Evolutionary conservation across 2,329 filamentous ascomycete genomes (phyloP).

Genomic region (Sarocladium brachiariae): DNA sequence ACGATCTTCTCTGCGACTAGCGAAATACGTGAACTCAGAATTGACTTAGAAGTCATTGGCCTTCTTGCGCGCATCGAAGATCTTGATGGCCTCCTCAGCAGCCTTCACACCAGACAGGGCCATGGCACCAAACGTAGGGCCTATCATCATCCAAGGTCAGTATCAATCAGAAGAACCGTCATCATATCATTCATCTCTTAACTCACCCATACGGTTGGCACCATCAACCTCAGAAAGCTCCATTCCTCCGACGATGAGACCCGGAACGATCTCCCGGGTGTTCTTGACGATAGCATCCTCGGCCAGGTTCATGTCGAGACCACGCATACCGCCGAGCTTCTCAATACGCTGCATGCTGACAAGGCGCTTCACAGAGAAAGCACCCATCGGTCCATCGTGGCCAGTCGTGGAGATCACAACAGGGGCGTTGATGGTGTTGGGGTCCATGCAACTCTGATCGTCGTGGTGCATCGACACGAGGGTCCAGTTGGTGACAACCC

Average conservation of each 20-base stretch:
- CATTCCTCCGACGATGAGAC: slow-evolving; percentile 91
- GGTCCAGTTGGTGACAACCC: slow-evolving; percentile 95
- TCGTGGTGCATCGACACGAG: slow-evolving; percentile 82
- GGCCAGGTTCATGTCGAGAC: slow-evolving; percentile 83
- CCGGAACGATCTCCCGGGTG: slow-evolving; percentile 80
- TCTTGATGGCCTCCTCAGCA: slow-evolving; percentile 73
- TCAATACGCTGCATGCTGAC: slow-evolving; percentile 81
- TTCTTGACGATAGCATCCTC: slow-evolving; percentile 93
- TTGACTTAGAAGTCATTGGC: slow-evolving; percentile 51
- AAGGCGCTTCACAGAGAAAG: slow-evolving; percentile 84
- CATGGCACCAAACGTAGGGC: slow-evolving; percentile 85
- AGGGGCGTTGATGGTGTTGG: slow-evolving; percentile 92
- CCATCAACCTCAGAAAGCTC: slow-evolving; percentile 87
- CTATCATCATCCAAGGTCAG: no score
- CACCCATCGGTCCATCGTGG: slow-evolving; percentile 85
- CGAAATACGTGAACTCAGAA: no score
- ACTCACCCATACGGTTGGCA: slow-evolving; percentile 75
- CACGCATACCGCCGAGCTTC: slow-evolving; percentile 85
- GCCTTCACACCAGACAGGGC: slow-evolving; percentile 82
- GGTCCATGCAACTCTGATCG: slow-evolving; percentile 93
- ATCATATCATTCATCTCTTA: not conserved
- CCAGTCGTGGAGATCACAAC: slow-evolving; percentile 85
- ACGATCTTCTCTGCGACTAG: no score
- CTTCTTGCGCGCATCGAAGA: slow-evolving; percentile 71
- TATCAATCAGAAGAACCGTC: slow-evolving; percentile 20